Conservation (phyloP, 2,329 filamentous ascomycete species). For the Salinomyces thailandicus region DNA sequence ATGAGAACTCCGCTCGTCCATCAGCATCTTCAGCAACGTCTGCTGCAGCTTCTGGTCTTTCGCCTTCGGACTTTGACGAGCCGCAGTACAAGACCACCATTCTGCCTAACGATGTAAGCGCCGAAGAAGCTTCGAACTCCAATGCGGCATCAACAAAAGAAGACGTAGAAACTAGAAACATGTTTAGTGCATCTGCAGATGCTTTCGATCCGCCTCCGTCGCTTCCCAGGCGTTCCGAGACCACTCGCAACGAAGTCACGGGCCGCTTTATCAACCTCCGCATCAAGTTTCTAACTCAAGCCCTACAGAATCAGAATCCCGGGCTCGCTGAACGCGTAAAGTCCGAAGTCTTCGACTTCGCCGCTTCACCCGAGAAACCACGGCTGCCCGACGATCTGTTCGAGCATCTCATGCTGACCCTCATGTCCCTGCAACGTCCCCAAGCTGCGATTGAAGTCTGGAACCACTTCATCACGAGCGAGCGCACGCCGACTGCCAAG, state of each 20-base stretch:
- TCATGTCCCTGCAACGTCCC: conserved; percentile 34
- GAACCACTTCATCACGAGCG: conserved; percentile 46
- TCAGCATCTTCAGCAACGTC: background rate
- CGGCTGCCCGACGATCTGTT: conserved; percentile 20
- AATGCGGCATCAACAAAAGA: background rate
- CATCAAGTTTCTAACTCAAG: conserved; percentile 12
- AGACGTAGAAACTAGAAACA: background rate
- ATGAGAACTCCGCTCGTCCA: background rate
- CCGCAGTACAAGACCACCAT: background rate
- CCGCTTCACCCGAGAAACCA: background rate
- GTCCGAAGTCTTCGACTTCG: conserved; percentile 8
- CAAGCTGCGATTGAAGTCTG: conserved; percentile 43
- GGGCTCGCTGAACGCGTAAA: conserved; percentile 11
- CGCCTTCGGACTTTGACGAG: background rate
- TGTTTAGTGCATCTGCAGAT: background rate
- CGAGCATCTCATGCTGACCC: conserved; percentile 37
- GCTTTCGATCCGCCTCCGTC: background rate
- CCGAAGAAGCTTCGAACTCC: background rate
- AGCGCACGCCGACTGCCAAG: conserved; percentile 48
- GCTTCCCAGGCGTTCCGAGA: background rate
- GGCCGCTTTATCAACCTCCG: conserved; percentile 6
- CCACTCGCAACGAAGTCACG: background rate
- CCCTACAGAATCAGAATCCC: conserved; percentile 13
- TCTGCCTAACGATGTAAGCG: background rate
- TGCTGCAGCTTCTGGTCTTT: background rate